Percentiles rank a stretch among this genome's conserved stretches.
Conservation (phyloP, 768 basidiomycete species). For the Panellus pusillus region DNA sequence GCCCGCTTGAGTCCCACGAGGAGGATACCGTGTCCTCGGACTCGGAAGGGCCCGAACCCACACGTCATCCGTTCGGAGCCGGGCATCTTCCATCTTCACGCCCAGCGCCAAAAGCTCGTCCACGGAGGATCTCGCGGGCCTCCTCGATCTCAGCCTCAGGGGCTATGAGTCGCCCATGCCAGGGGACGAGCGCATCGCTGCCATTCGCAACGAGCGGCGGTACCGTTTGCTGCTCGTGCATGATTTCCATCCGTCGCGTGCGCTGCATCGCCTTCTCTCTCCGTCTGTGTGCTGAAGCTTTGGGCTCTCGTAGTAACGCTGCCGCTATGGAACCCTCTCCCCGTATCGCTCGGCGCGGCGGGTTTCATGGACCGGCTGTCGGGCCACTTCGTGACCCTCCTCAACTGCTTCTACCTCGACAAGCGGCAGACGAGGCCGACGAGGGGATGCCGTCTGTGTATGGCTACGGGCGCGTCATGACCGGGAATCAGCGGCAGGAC, state of each 20-base stretch:
- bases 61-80: constrained; percentile 31
- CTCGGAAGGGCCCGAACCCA: constrained; percentile 38
- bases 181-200: constrained; percentile 36
- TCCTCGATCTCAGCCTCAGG: constrained; percentile 21
- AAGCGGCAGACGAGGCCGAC: constrained; percentile 44
- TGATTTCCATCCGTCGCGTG: constrained; percentile 69
- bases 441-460: constrained; percentile 54
- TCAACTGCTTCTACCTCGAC: constrained; percentile 63
- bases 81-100: constrained; percentile 35
- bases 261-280: constrained; percentile 26
- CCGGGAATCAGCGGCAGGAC: constrained; percentile 51
- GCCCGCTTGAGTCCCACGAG: constrained; percentile 20
- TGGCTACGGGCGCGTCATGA: constrained; percentile 58
- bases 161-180: constrained; percentile 43
- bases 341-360: constrained; percentile 65
- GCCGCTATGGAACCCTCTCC: constrained; percentile 70
- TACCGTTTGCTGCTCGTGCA: constrained; percentile 70
- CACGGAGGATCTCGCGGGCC: constrained; percentile 21
- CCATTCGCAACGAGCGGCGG: constrained; percentile 58
- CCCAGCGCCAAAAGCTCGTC: constrained; percentile 23
- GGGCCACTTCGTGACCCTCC: constrained; percentile 68
- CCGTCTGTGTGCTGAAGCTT: neutral
- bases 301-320: constrained; percentile 45
- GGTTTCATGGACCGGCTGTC: constrained; percentile 68
- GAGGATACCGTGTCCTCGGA: constrained; percentile 36